Percentiles rank a stretch among this genome's conserved stretches.
Evolutionary conservation across 768 basidiomycete species (phyloP).

Genomic region (Boletus rex-veris): DNA sequence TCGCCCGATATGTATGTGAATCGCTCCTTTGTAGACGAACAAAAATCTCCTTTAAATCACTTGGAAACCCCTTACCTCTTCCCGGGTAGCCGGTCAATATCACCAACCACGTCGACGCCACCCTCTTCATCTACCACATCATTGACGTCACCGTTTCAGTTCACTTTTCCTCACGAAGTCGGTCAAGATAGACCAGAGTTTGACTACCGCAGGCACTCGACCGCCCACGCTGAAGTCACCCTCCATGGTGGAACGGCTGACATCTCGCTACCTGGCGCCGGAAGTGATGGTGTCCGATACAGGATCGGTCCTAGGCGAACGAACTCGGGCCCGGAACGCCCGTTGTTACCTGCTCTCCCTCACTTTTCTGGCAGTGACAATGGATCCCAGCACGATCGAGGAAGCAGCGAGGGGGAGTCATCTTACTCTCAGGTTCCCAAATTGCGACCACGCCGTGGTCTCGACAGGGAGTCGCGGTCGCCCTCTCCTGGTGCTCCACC

Average conservation of each 20-base stretch:
- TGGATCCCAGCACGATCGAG: conserved; percentile 48
- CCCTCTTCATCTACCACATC: conserved; percentile 58
- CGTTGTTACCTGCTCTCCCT: conserved; percentile 45
- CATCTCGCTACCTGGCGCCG: conserved; percentile 52
- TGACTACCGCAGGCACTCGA: conserved; percentile 60
- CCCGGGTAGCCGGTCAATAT: conserved; percentile 66
- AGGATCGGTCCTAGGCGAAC: conserved; percentile 49
- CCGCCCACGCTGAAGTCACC: conserved; percentile 57
- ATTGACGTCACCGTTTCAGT: conserved; percentile 65
- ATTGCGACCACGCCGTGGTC: conserved; percentile 46
- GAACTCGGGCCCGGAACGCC: conserved; percentile 47
- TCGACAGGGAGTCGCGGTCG: conserved; percentile 45
- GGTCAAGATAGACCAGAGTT: conserved; percentile 60
- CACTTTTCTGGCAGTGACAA: conserved; percentile 51
- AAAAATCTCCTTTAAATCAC: conserved; percentile 49
- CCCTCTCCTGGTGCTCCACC: conserved; percentile 45
- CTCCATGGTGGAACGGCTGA: conserved; percentile 74
- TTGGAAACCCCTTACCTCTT: conserved; percentile 60
- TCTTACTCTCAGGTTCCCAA: conserved; percentile 40
- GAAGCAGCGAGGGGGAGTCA: conserved; percentile 56
- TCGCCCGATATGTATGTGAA: conserved; percentile 46
- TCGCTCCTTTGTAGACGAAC: conserved; percentile 51
- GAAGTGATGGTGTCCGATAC: conserved; percentile 58
- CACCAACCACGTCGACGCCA: conserved; percentile 61
- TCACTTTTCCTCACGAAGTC: conserved; percentile 55